Evolutionary conservation across 306 rosid genomes (phyloP).

Genomic region (Sechiopsis laciniata): DNA sequence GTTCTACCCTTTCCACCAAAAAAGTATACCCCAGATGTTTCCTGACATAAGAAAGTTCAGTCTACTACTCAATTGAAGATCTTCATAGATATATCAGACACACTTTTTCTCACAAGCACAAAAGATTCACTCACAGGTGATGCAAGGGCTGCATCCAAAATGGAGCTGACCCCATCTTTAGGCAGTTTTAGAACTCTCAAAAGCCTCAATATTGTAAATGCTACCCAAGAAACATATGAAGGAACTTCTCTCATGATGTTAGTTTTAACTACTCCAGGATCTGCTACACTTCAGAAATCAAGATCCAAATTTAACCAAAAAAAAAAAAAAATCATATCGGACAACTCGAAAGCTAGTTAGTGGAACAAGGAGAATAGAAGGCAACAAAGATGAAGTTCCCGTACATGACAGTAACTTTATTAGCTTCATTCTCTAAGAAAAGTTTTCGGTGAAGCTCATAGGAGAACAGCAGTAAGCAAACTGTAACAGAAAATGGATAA

Average conservation of each 20-base stretch:
- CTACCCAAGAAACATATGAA: conserved; percentile 37
- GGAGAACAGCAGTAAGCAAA: conserved; percentile 63
- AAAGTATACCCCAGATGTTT: conserved; percentile 61
- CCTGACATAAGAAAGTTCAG: conserved; percentile 38
- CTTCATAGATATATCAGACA: background rate
- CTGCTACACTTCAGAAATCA: conserved; percentile 48
- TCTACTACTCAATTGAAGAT: background rate
- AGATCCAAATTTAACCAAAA: conserved; percentile 13
- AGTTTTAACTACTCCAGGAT: conserved; percentile 77
- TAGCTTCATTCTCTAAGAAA: conserved; percentile 43
- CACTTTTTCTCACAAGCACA: background rate
- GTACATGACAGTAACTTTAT: conserved; percentile 56
- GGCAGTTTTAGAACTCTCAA: conserved; percentile 57
- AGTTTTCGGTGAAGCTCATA: conserved; percentile 71
- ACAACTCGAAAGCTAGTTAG: background rate
- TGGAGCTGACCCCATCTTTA: conserved; percentile 43
- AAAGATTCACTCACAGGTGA: conserved; percentile 51
- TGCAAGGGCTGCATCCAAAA: conserved; percentile 75
- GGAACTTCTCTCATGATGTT: conserved; percentile 81
- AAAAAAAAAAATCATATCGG: background rate
- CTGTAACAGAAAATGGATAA: conserved; percentile 33
- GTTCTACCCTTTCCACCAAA: conserved; percentile 72
- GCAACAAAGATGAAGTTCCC: conserved; percentile 23
- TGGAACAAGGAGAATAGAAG: background rate
- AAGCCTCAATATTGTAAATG: conserved; percentile 38